Base-by-base conservation (phyloP, 2,329 filamentous ascomycete genomes). In the Paraphoma chrysanthemicola region DNA sequence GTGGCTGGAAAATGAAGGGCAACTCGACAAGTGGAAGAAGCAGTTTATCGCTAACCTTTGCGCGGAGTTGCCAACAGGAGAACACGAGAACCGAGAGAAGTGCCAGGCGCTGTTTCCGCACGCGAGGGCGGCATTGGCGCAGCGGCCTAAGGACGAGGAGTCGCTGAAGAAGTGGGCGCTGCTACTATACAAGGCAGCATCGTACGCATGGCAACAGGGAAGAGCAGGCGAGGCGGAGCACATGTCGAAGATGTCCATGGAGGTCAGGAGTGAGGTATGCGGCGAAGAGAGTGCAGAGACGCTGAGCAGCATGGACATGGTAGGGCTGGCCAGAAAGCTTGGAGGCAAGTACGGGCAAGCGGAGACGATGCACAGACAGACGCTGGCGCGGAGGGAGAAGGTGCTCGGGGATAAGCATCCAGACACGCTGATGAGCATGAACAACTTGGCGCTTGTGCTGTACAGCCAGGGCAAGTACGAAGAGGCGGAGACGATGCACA, bases 11-110 rank as follows among this genome's bases (percentile, higher is more conserved):
- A 50, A 46, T 11, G 48, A 54, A 30, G 36, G 51, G 14, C 16
- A 50, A 41, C 38, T 57, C 18, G 51, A 57, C 31, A 11, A 31
- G 8, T 60, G 44, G 45, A 60, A 55, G 33, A 30, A 59, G 44
- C 44, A 54, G 11, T 60, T 57, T 36, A 48, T 60, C 18, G 36
- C 39, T 18, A 57, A 57, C 18, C 43, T 57, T 43, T 45, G 44
- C 23, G 45, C 36, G 41, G 42, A 23, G 14, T 57, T 56, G 28
- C 57, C 54, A 9, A 60, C 54, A 12, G 54, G 51, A 54, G 48
- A 53, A 16, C 56, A 56, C 28, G 36, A 58, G 43, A 61, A 56
- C 42, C 58, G 46, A 55, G 43, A 43, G 51, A 38, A 12, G 44
- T 58, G 53, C 51, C 45, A 56, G 52, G 41, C 49, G 41, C 23